These are phyloP conservation scores for Sarocladium strictum DNA, from an alignment of 2,329 filamentous ascomycete genomes.

Conservation along the genomic window DNA sequence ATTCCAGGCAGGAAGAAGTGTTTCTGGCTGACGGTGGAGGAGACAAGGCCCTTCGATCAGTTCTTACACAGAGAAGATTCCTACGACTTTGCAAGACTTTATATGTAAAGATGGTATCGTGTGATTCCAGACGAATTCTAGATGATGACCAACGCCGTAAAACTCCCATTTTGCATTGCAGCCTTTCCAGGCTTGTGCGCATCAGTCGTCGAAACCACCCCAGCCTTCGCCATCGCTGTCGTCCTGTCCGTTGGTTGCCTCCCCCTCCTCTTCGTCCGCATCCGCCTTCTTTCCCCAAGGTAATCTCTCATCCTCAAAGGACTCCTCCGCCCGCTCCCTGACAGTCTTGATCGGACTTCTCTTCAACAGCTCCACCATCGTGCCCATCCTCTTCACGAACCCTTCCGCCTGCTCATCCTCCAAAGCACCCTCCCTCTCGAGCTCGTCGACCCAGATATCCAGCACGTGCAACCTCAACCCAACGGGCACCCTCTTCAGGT, in stretches of 20 bases:
- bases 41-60: background rate
- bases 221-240: slow-evolving; percentile 42
- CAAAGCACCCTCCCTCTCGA: slow-evolving; percentile 62
- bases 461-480: slow-evolving; percentile 81
- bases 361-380: slow-evolving; percentile 50
- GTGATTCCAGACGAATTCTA: background rate
- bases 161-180: slow-evolving; percentile 16
- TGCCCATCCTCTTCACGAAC: slow-evolving; percentile 48
- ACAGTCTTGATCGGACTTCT: slow-evolving; percentile 64
- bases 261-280: slow-evolving; percentile 25
- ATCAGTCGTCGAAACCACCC: slow-evolving; percentile 63
- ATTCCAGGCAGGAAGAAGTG: background rate
- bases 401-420: slow-evolving; percentile 29
- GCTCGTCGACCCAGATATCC: slow-evolving; percentile 88
- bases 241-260: slow-evolving; percentile 21
- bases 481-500: slow-evolving; percentile 63
- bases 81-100: background rate
- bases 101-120: background rate
- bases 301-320: slow-evolving; percentile 68
- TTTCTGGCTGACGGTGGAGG: background rate
- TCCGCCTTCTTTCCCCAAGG: slow-evolving; percentile 48
- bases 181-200: background rate
- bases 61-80: background rate
- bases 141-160: slow-evolving; percentile 18
- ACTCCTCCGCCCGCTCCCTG: slow-evolving; percentile 62